Evolutionary conservation across 495 filamentous ascomycete species (phyloP).

Genomic region (Xylaria scruposa): DNA sequence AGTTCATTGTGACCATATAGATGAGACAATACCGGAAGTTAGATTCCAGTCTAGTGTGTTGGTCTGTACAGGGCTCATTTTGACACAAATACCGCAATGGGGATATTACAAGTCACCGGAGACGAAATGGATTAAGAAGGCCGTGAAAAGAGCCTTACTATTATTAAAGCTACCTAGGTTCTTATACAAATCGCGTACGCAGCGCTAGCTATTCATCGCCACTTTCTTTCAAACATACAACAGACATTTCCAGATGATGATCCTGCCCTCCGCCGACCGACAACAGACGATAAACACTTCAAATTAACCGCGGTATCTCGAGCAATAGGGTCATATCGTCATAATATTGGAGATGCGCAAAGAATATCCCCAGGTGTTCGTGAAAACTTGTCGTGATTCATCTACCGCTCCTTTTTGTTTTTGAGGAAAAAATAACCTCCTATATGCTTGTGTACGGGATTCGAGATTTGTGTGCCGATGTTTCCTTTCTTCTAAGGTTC

Average conservation of each 20-base stretch:
- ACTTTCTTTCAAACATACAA: constrained; percentile 3
- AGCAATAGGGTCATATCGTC: constrained; percentile 20
- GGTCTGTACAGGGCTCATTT: too few species aligned
- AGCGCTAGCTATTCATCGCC: constrained; percentile 5
- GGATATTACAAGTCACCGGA: background rate
- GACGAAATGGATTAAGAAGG: background rate
- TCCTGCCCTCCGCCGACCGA: background rate
- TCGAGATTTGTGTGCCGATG: background rate
- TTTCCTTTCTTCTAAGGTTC: constrained; percentile 12
- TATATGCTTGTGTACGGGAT: constrained; percentile 11
- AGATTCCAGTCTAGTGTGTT: too few species aligned
- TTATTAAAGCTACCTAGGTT: constrained; percentile 24
- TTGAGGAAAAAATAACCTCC: background rate
- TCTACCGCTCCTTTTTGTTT: constrained; percentile 9
- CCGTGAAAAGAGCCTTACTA: background rate
- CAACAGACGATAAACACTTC: background rate
- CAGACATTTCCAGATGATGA: constrained; percentile 20
- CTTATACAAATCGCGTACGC: constrained; percentile 18
- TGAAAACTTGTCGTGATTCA: constrained; percentile 12
- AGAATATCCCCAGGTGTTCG: constrained; percentile 10
- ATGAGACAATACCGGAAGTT: too few species aligned
- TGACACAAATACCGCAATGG: background rate
- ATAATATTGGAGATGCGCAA: constrained; percentile 18
- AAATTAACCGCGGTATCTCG: constrained; percentile 16
- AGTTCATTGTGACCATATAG: background rate